A percentile compares a stretch with the other conserved stretches of the same genome.
These are phyloP conservation scores for Claviceps maximensis DNA, from an alignment of 2,329 filamentous ascomycete genomes.

Conservation along the genomic window DNA sequence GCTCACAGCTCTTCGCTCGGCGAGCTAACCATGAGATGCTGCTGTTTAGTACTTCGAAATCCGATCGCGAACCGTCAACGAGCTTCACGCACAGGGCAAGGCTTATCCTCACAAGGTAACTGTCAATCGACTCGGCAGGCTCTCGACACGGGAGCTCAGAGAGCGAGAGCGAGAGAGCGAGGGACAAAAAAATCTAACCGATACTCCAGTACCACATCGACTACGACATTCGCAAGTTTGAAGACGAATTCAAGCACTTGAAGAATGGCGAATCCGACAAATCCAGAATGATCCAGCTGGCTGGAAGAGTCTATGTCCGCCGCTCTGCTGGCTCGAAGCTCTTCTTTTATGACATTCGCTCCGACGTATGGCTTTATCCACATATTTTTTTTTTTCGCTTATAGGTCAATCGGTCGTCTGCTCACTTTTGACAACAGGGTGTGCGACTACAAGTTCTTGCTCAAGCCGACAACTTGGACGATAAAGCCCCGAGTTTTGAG, in stretches of 20 bases:
- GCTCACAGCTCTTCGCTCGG: background rate
- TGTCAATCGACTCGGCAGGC: background rate
- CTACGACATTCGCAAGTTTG: slow-evolving; percentile 70
- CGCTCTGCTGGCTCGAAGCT: slow-evolving; percentile 72
- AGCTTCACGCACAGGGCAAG: slow-evolving; percentile 27
- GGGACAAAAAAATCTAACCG: background rate
- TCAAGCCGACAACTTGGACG: slow-evolving; percentile 65
- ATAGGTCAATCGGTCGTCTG: background rate
- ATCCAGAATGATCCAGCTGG: slow-evolving; percentile 63
- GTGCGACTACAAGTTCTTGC: slow-evolving; percentile 82
- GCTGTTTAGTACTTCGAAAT: slow-evolving; percentile 71
- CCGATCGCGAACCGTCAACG: slow-evolving; percentile 60
- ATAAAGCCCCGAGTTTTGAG: slow-evolving; percentile 56
- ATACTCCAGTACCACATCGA: slow-evolving; percentile 59
- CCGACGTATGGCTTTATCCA: slow-evolving; percentile 15
- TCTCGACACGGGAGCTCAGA: background rate
- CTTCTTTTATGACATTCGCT: slow-evolving; percentile 65
- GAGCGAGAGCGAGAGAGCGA: background rate
- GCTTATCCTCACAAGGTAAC: slow-evolving; percentile 66
- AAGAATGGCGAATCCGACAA: slow-evolving; percentile 77
- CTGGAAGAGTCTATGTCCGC: slow-evolving; percentile 81
- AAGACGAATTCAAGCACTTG: slow-evolving; percentile 63
- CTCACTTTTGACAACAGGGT: slow-evolving; percentile 24
- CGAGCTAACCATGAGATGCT: background rate
- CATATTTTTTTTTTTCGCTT: background rate